A percentile compares a stretch with the other conserved stretches of the same genome.
These are phyloP conservation scores for Dicorynia guianensis DNA, from an alignment of 306 rosid species.

Conservation along the genomic window DNA sequence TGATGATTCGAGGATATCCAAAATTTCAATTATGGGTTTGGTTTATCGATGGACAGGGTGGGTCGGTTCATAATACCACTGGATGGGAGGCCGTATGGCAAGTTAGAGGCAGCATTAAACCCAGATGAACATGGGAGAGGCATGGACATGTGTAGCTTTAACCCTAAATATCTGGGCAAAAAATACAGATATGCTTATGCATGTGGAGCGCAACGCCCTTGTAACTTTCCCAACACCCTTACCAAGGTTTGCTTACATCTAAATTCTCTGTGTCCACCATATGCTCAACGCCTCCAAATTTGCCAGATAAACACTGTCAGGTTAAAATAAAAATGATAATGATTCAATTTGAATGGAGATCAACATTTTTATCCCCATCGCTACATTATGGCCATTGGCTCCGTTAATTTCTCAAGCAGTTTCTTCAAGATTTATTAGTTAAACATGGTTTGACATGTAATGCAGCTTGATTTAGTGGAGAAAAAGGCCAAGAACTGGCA, in stretches of 20 bases:
- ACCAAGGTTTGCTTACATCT: slow-evolving; percentile 62
- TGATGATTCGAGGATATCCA: too few species aligned
- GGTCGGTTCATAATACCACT: slow-evolving; percentile 87
- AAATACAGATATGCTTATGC: slow-evolving; percentile 92
- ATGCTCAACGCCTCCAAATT: background rate
- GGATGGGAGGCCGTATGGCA: slow-evolving; percentile 78
- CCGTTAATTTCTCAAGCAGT: background rate
- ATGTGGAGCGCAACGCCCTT: slow-evolving; percentile 95
- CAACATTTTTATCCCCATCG: too few species aligned
- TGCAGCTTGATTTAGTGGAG: slow-evolving; percentile 73
- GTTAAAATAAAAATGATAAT: too few species aligned
- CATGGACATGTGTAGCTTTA: slow-evolving; percentile 94
- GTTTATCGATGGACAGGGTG: slow-evolving; percentile 55
- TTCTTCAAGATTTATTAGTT: background rate
- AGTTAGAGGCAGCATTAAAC: slow-evolving; percentile 79
- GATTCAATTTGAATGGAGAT: too few species aligned
- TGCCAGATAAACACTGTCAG: too few species aligned
- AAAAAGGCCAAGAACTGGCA: slow-evolving; percentile 82
- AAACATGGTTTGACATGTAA: slow-evolving; percentile 1
- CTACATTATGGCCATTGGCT: too few species aligned
- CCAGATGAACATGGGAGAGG: slow-evolving; percentile 94
- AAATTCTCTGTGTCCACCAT: slow-evolving; percentile 1
- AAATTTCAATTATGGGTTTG: too few species aligned
- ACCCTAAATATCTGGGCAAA: slow-evolving; percentile 74
- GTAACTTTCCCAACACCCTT: slow-evolving; percentile 95